Conservation (phyloP, 2,329 filamentous ascomycete genomes). For the Stagonosporopsis cucurbitacearum region DNA sequence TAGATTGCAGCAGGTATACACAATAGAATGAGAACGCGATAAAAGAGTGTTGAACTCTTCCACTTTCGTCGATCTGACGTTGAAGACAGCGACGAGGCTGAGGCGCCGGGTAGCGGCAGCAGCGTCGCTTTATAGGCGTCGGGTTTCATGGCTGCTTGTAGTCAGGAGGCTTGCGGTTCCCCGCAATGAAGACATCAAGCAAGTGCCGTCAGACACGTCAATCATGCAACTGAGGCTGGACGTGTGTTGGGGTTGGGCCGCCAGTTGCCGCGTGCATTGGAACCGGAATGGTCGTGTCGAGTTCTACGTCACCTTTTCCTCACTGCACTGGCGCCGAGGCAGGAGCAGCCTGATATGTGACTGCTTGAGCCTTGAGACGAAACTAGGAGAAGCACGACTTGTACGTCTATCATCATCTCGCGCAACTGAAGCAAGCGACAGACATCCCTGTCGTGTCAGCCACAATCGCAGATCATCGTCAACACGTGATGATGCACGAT, state of each 20-base stretch:
- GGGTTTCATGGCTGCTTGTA: constrained; percentile 31
- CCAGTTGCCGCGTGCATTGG: background rate
- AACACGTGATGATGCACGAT: constrained; percentile 40
- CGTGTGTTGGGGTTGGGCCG: constrained; percentile 2
- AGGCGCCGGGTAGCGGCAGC: constrained; percentile 7
- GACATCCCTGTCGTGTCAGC: constrained; percentile 8
- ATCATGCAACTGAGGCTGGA: constrained; percentile 14
- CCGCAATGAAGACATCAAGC: constrained; percentile 8
- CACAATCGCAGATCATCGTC: constrained; percentile 11
- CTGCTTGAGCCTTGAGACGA: too few relatives aligned
- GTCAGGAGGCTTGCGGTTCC: constrained; percentile 20
- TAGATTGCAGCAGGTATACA: constrained; percentile 11
- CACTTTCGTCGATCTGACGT: constrained; percentile 13
- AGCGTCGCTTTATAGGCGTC: constrained; percentile 22
- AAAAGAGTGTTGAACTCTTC: constrained; percentile 33
- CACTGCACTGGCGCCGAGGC: constrained; percentile 1
- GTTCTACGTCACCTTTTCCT: constrained; percentile 2
- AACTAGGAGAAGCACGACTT: background rate
- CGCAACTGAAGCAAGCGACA: background rate
- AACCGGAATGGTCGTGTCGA: background rate
- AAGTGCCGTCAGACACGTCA: constrained; percentile 21
- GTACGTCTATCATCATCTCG: background rate
- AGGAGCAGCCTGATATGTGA: background rate
- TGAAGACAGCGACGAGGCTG: constrained; percentile 21
- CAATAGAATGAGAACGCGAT: constrained; percentile 14